Conservation (phyloP, 1,284 basidiomycete species). For the Phlebopus sp. region DNA sequence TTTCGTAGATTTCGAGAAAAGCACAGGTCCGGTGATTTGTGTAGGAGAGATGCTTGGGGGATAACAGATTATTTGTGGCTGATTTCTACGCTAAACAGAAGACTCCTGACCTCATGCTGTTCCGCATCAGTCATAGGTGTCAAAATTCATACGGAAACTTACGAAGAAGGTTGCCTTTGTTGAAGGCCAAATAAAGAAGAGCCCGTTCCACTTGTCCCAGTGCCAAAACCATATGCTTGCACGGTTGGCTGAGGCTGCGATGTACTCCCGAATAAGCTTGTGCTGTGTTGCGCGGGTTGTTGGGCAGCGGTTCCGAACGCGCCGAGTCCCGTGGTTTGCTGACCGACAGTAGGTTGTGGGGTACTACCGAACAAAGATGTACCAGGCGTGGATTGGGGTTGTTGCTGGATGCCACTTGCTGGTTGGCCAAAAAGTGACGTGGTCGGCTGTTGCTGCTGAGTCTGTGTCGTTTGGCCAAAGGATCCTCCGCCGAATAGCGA, state of each 20-base stretch:
- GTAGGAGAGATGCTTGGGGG: slow-evolving; percentile 22
- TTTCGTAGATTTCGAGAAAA: slow-evolving; percentile 71
- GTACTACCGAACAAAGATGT: slow-evolving; percentile 24
- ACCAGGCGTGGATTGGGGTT: slow-evolving; percentile 33
- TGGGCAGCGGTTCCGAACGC: slow-evolving; percentile 24
- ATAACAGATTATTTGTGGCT: not conserved
- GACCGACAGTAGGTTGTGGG: slow-evolving; percentile 14
- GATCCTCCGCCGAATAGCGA: slow-evolving; percentile 35
- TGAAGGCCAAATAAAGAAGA: slow-evolving; percentile 39
- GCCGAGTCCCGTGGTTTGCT: slow-evolving; percentile 16
- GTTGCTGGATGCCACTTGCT: slow-evolving; percentile 23
- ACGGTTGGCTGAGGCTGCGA: slow-evolving; percentile 35
- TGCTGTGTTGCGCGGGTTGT: slow-evolving; percentile 26
- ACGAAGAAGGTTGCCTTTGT: slow-evolving; percentile 35
- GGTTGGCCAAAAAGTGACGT: slow-evolving; percentile 24
- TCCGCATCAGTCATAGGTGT: slow-evolving; percentile 11
- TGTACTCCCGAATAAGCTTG: slow-evolving; percentile 28
- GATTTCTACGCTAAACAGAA: not conserved
- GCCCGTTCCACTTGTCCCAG: slow-evolving; percentile 17
- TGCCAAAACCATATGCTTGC: slow-evolving; percentile 21
- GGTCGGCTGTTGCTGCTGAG: slow-evolving; percentile 29
- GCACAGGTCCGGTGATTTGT: slow-evolving; percentile 38
- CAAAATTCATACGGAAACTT: slow-evolving; percentile 5
- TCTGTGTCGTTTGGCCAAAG: slow-evolving; percentile 25
- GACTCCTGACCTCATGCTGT: slow-evolving; percentile 25